Evolutionary conservation across 148 eudicot species (phyloP), one percentile per base, ranked within the genome.

Genomic region (Cornus kousa): DNA sequence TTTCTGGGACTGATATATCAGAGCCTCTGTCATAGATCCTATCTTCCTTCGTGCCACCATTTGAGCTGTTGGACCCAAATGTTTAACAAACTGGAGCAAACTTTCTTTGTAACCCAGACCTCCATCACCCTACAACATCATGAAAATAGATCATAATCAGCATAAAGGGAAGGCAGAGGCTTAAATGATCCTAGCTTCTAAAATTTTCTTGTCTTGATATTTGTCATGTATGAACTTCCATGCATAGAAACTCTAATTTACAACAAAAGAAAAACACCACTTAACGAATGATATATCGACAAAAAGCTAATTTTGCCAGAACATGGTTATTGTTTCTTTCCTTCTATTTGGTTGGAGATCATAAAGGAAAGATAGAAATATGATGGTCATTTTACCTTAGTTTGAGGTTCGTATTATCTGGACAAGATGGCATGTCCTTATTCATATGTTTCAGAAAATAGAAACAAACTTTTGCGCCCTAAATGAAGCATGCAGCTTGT

Each of bases 21-120:
- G 22, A 17, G 23, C 66, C 23, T 62, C 24, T 13, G 40, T 50
- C 65, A 35, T 32, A 40, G 24, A 66, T 17, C 48, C 67, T 67
- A 67, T 19, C 37, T 79, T 73, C 53, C 37, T 35, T 33, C 11
- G 71, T 5, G 75, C 83, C 33, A 80, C 70, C 24, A 57, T 70
- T 75, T 75, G 69, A 70, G 74, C 83, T 17, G 57, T 28, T 14
- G 82, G 77, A 57, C 82, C 82, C 66, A 79, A 55, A 73, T 74
- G 64, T 67, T 50, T 22, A 16, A 23, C 73, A 16, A 79, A 79
- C 31, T 33, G 82, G 39, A 50, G 32, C 5, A 79, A 72, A 74
- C 82, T 73, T 53, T 79, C 82, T 67, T 67, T 67, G 73, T 79
- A 79, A 7, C 67, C 55, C 5, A 67, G 19, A 50, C 67, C 55